Percentiles rank a stretch among this genome's conserved stretches.
Conservation (phyloP, 495 filamentous ascomycete species). For the Margaritispora aquatica region DNA sequence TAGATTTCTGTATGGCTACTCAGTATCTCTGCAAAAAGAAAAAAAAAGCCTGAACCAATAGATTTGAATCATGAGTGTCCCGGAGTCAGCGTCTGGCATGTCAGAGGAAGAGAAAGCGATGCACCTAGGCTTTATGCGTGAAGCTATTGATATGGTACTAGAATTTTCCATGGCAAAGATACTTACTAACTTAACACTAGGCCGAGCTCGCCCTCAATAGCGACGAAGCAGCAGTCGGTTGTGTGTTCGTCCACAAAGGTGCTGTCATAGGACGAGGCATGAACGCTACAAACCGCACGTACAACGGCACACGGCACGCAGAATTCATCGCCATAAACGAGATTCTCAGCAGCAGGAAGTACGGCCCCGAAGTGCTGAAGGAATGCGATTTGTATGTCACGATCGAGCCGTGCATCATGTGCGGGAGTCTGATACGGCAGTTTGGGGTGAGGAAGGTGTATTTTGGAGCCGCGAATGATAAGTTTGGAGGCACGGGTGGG, state of each 20-base stretch:
- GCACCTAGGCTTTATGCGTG: conserved; percentile 61
- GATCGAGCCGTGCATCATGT: conserved; percentile 98
- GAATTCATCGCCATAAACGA: conserved; percentile 83
- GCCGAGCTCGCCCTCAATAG: conserved; percentile 71
- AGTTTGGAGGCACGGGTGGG: conserved; percentile 92
- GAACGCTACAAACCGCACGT: conserved; percentile 91
- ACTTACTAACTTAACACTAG: conserved; percentile 31
- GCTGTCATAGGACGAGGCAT: conserved; percentile 75
- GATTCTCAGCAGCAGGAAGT: conserved; percentile 27
- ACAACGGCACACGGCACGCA: conserved; percentile 85
- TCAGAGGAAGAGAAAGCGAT: conserved; percentile 10
- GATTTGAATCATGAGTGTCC: background rate
- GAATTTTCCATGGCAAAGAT: background rate
- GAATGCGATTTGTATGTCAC: conserved; percentile 88
- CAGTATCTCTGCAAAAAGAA: no score
- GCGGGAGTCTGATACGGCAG: conserved; percentile 85
- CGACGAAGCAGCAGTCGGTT: conserved; percentile 93
- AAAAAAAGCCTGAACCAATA: no score
- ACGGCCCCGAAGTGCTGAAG: conserved; percentile 46
- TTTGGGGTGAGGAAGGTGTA: conserved; percentile 76
- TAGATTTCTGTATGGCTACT: no score
- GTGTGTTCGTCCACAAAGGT: conserved; percentile 70
- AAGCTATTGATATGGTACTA: conserved; percentile 61
- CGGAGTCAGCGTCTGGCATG: background rate
- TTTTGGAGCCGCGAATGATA: conserved; percentile 92